Evolutionary conservation across 306 rosid genomes (phyloP), one percentile per base, ranked within the genome.

Genomic region (Cyamopsis tetragonoloba): DNA sequence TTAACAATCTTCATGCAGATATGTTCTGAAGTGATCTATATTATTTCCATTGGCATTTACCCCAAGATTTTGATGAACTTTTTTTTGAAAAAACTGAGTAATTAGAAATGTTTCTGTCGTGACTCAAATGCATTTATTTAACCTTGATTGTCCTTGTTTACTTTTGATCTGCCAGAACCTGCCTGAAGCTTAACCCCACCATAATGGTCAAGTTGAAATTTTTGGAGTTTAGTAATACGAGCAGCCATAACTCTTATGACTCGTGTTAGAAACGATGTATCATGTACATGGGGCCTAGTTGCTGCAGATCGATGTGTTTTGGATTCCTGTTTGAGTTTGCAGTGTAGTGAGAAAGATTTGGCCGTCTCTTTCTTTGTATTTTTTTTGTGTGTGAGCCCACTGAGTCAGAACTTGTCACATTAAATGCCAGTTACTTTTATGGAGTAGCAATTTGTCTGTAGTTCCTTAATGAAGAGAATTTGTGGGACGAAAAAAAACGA

Each of bases 271-370:
- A 38, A 58, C 41, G 80, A 75, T 56, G 35, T 66, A 68, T 81
- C 82, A 70, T 74, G 35, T 76, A 76, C 76, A 76, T 41, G 84
- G 89, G 95, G 79, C 89, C 89, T 76, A 63, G 76, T 61, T 69
- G 15, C 23, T 69, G 15, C 23, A 62, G 59, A 30, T 19, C 68
- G 72, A 62, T 56, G 38, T 62, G 76, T 71, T 57, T 55, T 78
- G 77, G 83, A 78, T 68, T 67, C 73, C 71, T 42, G 28, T 68
- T 43, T 72, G 49, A 56, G 74, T 65, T 82, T 77, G 58, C 68
- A 50, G 69, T 58, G 76, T 72, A 61, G 42, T 75, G 78, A 58
- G 79, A 80, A 49, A 69, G 77, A 70, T 79, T 65, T 79, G 75
- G 84, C 70, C 55, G 54, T 85, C 78, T 76, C 63, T 34, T 59